Evolutionary conservation across 2,329 filamentous ascomycete genomes (phyloP), one percentile per base, ranked within the genome.

Genomic region (Neofusicoccum ribis): DNA sequence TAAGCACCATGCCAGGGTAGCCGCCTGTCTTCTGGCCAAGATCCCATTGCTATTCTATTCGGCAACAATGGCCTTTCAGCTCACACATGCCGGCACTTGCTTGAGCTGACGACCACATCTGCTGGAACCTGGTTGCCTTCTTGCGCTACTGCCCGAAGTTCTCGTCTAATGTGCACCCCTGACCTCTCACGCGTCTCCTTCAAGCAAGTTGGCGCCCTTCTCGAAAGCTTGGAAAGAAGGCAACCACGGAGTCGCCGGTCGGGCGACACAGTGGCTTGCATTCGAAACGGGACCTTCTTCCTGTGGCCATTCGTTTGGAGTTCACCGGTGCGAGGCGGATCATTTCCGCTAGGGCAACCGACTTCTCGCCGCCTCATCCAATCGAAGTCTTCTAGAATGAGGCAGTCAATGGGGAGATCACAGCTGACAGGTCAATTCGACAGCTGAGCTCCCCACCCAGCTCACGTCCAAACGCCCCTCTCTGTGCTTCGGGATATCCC

Each of bases 231-330:
- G 43, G n/a, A 27, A 60, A 60, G 56, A 60, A 60, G 56, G 56
- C 56, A 60, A 60, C 56, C 43, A 60, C 56, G 41, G 56, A 37
- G 41, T 37, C 56, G 56, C 41, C 56, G 56, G 37, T 60, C 56
- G 27, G 23, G 56, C 56, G 31, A 46, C 56, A 60, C 56, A 11
- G 34, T 60, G 56, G 56, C 56, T 60, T 60, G 56, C 43, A 37
- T 46, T 31, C 56, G 23, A 60, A 47, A 60, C 56, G 52, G 39
- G 15, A 5, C 15, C 20, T 11, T 23, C 15, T 9, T 5, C 52
- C 52, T 44, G 39, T 44, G 9, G 14, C 52, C 39, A n/a, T 17
- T 36, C 56, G 3, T 15, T 34, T 47, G 27, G 39, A 36, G 27
- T 31, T 60, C 20, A 60, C 56, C 56, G 56, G 56, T 60, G 20